phyloP scores from a whole-genome alignment of 805 yeast genomes.

The Saturnispora zaruensis region DNA sequence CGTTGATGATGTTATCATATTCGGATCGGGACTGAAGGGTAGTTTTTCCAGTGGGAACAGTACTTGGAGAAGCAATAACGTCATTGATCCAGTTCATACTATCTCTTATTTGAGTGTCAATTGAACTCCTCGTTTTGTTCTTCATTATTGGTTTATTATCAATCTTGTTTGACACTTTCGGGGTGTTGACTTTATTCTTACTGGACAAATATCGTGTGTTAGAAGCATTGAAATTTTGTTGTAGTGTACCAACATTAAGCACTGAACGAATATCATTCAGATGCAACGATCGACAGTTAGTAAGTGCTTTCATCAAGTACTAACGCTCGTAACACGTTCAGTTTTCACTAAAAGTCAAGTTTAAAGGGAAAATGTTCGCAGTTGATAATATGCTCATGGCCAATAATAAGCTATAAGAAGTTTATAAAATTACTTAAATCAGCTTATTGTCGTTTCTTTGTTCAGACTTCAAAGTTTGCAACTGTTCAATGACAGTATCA shows the following conservation, averaged over 20 bases:
- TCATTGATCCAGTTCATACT: background rate
- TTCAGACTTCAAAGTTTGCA: conserved; percentile 57
- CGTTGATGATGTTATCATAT: conserved; percentile 19
- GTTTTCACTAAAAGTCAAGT: background rate
- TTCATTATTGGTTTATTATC: background rate
- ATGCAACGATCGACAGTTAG: background rate
- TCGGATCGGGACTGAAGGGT: conserved; percentile 16
- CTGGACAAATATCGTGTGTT: background rate
- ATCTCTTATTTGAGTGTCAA: background rate
- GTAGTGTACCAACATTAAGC: background rate
- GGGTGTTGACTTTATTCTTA: background rate
- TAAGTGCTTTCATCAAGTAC: background rate
- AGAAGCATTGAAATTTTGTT: background rate
- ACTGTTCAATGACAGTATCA: conserved; percentile 61
- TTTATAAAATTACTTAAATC: background rate
- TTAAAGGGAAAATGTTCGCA: background rate
- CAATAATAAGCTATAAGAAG: background rate
- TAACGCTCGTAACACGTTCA: background rate
- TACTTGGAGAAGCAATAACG: background rate
- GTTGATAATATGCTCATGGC: background rate
- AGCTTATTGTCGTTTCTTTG: conserved; percentile 65
- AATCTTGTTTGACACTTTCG: background rate
- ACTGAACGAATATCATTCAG: background rate
- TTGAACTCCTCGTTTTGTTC: background rate
- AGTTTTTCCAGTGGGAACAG: conserved; percentile 7